A percentile compares a stretch with the other conserved stretches of the same genome.
These are phyloP conservation scores for Asterionellopsis glacialis DNA, from an alignment of 108 stramenopile genomes.

Conservation along the genomic window DNA sequence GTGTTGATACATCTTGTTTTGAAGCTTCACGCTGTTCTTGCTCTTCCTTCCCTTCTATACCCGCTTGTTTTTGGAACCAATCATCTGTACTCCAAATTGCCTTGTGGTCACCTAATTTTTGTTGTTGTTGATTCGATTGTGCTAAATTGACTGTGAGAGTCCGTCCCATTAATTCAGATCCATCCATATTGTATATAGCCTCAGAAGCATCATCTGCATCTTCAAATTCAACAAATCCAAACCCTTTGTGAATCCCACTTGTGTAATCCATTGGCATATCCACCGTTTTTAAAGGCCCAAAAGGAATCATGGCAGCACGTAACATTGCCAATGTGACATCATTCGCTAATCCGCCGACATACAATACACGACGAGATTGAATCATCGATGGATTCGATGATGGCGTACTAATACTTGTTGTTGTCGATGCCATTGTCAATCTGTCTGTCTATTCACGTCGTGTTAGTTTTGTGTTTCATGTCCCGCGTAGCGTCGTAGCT, in stretches of 20 bases:
- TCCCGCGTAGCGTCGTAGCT: no score
- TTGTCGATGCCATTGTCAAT: no score
- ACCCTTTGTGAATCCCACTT: constrained; percentile 70
- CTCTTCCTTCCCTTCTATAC: constrained; percentile 20
- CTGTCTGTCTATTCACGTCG: no score
- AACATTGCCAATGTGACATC: constrained; percentile 73
- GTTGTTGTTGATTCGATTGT: constrained; percentile 58
- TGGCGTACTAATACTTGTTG: no score
- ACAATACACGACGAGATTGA: constrained; percentile 39
- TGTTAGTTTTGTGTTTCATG: no score
- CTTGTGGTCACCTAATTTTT: constrained; percentile 40
- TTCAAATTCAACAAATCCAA: constrained; percentile 93
- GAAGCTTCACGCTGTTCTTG: constrained; percentile 13
- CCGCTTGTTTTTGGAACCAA: constrained; percentile 43
- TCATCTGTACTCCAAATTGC: constrained; percentile 87
- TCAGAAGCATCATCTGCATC: constrained; percentile 78
- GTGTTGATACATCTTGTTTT: neutral
- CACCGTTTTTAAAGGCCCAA: constrained; percentile 73
- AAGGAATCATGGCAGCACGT: constrained; percentile 94
- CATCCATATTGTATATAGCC: constrained; percentile 96
- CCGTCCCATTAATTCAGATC: constrained; percentile 81
- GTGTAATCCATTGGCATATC: constrained; percentile 83
- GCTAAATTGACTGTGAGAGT: constrained; percentile 85
- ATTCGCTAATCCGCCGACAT: constrained; percentile 89
- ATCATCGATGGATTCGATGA: constrained; percentile 11